Evolutionary conservation across 2,329 filamentous ascomycete species (phyloP), one percentile per base, ranked within the genome.

Genomic region (Penicillium freii): DNA sequence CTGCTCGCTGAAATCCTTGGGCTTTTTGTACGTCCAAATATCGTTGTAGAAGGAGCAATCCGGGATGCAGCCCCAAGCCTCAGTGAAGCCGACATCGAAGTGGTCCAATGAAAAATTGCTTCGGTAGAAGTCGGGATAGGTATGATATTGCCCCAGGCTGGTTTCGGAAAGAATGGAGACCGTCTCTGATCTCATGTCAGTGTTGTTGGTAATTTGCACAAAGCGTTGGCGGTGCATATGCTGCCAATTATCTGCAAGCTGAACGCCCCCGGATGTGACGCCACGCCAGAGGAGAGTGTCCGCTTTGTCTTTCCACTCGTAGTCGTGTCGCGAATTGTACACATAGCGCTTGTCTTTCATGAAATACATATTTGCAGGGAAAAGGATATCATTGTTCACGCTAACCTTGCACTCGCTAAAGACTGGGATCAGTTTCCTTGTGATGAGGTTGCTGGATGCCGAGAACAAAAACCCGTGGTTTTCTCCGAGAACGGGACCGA

Each of bases 321-420:
- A 76, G 44, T 87, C 86, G 56, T 82, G 81, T 9, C 73, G 73
- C 8, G 77, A 69, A 51, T 83, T 81, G 52, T 86, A 86, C 1
- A 79, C 81, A 70, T 88, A 88, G 45, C 82, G 80, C 7, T 78
- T 75, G 65, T 87, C 82, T 9, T 81, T 73, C 19, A 79, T 79
- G 60, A 86, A 82, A 66, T 89, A 89, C 81, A 88, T 87, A 49
- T 86, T 84, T 1, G 87, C 85, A 0, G 87, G 87, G 17, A 89
- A 81, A 15, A 89, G 77, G 59, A 89, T 88, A 62, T 89, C 87
- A 67, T 87, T 89, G 75, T 89, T 89, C 61, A 87, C 82, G 19
- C 81, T 81, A 38, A 88, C 77, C 68, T 89, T 89, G 73, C 85
- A 88, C 58, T 87, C 87, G 43, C 86, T 83, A 61, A 90, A 89